A percentile compares a stretch with the other conserved stretches of the same genome.
These are phyloP conservation scores for Neonothopanus nambi DNA, from an alignment of 1,284 basidiomycete genomes.

Conservation along the genomic window DNA sequence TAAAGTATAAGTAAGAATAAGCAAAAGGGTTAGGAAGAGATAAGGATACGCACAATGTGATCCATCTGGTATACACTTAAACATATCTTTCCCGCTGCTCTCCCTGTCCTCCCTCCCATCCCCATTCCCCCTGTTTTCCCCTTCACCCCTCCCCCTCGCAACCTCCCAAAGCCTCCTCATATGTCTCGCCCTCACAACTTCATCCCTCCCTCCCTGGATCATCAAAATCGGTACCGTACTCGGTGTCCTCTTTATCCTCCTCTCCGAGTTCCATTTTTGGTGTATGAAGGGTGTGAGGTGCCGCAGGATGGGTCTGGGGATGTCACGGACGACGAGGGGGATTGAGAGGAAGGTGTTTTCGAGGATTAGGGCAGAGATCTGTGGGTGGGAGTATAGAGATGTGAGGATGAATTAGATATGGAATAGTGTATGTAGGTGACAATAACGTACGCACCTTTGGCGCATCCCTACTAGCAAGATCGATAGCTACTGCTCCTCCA, in stretches of 20 bases:
- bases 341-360: slow-evolving; percentile 42
- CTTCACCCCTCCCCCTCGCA: slow-evolving; percentile 24
- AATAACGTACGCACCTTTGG: slow-evolving; percentile 16
- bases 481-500: slow-evolving; percentile 46
- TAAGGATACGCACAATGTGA: too few species aligned
- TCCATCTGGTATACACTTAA: too few species aligned
- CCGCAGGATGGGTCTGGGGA: slow-evolving; percentile 28
- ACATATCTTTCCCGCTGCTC: background rate
- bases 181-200: slow-evolving; percentile 32
- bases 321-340: slow-evolving; percentile 30
- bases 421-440: background rate
- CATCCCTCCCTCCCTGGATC: slow-evolving; percentile 32
- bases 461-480: slow-evolving; percentile 38
- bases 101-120: background rate
- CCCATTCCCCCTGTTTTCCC: background rate
- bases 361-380: slow-evolving; percentile 36
- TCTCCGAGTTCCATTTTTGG: slow-evolving; percentile 35
- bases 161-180: slow-evolving; percentile 33
- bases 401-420: too few species aligned
- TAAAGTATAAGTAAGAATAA: too few species aligned
- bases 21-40: too few species aligned
- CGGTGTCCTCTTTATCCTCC: slow-evolving; percentile 27
- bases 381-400: too few species aligned
- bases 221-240: slow-evolving; percentile 32
- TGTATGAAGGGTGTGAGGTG: slow-evolving; percentile 29